Evolutionary conservation across 1,284 basidiomycete species (phyloP).

Genomic region (Lentinula novae-zelandiae): DNA sequence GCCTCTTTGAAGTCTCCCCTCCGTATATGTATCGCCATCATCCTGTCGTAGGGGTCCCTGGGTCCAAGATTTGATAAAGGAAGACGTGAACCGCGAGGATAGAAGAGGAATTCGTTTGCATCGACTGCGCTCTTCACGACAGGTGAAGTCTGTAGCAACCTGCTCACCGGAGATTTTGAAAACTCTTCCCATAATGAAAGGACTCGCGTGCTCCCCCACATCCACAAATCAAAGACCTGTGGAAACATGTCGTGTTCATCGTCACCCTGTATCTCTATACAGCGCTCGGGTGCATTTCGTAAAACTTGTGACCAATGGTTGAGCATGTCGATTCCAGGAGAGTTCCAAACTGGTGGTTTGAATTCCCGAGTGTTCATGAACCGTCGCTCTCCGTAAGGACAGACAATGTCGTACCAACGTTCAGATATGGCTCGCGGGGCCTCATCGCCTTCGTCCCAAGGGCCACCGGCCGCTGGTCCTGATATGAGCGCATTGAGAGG

Average conservation of each 20-base stretch:
- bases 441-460: constrained; percentile 28
- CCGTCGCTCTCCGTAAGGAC: constrained; percentile 25
- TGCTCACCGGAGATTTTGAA: constrained; percentile 33
- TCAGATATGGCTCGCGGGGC: constrained; percentile 34
- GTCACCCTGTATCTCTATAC: constrained; percentile 37
- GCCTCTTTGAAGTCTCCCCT: constrained; percentile 55
- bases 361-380: constrained; percentile 26
- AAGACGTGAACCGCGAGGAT: constrained; percentile 26
- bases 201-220: constrained; percentile 35
- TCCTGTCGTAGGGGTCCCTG: constrained; percentile 30
- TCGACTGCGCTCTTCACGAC: constrained; percentile 37
- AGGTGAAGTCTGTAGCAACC: constrained; percentile 34
- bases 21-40: constrained; percentile 52
- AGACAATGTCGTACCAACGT: constrained; percentile 31
- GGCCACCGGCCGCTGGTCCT: constrained; percentile 34
- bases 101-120: constrained; percentile 36
- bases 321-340: constrained; percentile 31
- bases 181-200: constrained; percentile 37
- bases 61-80: constrained; percentile 27
- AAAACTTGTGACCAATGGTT: constrained; percentile 36
- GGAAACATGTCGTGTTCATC: constrained; percentile 29
- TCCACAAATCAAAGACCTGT: constrained; percentile 40
- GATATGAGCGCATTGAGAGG: constrained; percentile 33
- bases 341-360: constrained; percentile 20
- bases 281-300: constrained; percentile 33